Conservation (phyloP, 306 rosid genomes). For the Purshia tridentata region DNA sequence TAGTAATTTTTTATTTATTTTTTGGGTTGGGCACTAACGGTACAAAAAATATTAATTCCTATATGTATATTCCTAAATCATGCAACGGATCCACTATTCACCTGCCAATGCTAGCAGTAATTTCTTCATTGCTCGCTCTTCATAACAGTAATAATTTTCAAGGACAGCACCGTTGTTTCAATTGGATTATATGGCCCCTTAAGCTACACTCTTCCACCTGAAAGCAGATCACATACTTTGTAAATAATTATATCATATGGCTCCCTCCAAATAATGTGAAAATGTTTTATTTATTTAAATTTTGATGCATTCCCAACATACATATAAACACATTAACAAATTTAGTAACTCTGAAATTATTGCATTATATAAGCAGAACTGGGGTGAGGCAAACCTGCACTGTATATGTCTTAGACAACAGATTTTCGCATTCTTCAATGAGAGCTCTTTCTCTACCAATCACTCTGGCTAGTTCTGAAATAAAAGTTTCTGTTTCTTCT, state of each 20-base stretch:
- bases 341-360: background rate
- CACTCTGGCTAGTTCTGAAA: conserved; percentile 74
- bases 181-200: conserved; percentile 68
- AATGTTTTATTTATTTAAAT: background rate
- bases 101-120: background rate
- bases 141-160: background rate
- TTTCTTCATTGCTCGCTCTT: background rate
- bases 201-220: conserved; percentile 84
- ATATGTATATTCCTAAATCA: background rate
- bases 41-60: background rate
- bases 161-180: conserved; percentile 7
- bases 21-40: no score
- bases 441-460: conserved; percentile 67
- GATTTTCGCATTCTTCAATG: conserved; percentile 61
- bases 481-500: conserved; percentile 54
- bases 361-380: background rate
- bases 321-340: background rate
- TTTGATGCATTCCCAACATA: background rate
- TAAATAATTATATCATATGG: background rate
- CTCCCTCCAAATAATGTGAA: background rate
- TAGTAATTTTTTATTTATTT: no score
- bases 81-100: background rate
- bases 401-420: conserved; percentile 52
- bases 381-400: conserved; percentile 55
- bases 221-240: conserved; percentile 25